A percentile compares a stretch with the other conserved stretches of the same genome.
Evolutionary conservation across 2,329 filamentous ascomycete species (phyloP).

Genomic region (Periconia digitata): DNA sequence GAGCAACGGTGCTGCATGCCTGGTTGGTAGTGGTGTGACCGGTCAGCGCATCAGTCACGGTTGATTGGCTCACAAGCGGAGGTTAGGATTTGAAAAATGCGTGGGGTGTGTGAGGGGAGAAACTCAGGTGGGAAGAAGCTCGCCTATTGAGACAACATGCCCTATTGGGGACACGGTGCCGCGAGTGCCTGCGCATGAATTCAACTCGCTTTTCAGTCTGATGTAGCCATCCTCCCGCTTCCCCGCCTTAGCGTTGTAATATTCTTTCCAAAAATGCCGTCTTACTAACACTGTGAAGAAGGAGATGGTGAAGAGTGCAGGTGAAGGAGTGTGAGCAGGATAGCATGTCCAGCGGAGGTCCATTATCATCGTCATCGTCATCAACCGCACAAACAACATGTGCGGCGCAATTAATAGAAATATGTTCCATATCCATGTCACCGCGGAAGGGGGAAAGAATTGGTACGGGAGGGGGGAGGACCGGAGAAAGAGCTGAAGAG

Average conservation of each 20-base stretch:
- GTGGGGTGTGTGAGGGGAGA: neutral
- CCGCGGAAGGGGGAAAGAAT: neutral
- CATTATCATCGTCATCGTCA: neutral
- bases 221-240: constrained; percentile 16
- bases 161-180: constrained; percentile 23
- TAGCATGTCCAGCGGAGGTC: constrained; percentile 4
- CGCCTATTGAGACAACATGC: constrained; percentile 20
- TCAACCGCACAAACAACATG: neutral
- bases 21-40: constrained; percentile 13
- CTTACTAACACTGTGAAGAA: constrained; percentile 6
- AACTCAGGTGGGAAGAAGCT: constrained; percentile 19
- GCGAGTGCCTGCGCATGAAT: constrained; percentile 34
- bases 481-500: constrained; percentile 18
- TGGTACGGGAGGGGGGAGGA: too few relatives aligned
- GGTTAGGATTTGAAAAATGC: constrained; percentile 12
- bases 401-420: neutral
- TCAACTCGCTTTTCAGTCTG: constrained; percentile 39
- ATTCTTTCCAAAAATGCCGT: constrained; percentile 15
- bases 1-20: constrained; percentile 34
- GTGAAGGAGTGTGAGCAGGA: neutral
- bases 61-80: constrained; percentile 30
- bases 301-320: constrained; percentile 10
- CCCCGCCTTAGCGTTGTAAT: constrained; percentile 28
- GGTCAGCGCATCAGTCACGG: constrained; percentile 36
- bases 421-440: constrained; percentile 8